Evolutionary conservation across 306 rosid genomes (phyloP), one percentile per base, ranked within the genome.

Genomic region (Lathyrus sativus): DNA sequence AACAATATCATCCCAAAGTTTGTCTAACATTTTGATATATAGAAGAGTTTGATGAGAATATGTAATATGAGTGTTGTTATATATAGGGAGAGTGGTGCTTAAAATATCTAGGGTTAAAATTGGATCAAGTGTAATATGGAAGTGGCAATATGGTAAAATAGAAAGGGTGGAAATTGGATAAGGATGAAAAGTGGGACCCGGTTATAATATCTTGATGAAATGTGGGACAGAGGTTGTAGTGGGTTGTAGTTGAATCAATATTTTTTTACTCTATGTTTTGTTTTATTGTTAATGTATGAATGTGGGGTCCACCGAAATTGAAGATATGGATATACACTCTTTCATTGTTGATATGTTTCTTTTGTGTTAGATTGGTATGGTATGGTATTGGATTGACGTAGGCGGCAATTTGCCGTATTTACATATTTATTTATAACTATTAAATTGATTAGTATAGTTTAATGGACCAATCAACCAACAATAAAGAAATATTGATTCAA

Each of bases 1-100:
- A 0, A 84, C 75, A 4, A 84, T 73, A 53, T 90, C 97, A 66
- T 90, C 99, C 99, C 99, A 95, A 2, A 95, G 84, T 79, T 85
- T 90, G 17, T 84, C 97, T n/a, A 95, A 85, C 79, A 90, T 69
- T 14, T 35, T 1, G 39, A 7, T 26, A 1, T 4, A 26, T 26
- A 35, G 2, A 35, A 1, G 39, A 33, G 37, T 33, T 35, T 60
- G 62, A 57, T 60, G 29, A n/a, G 9, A 60, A n/a, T 37, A 53
- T 24, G 14, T 42, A 12, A 35, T 33, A 49, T 4, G 28, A 3
- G 15, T 8, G 11, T 4, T 12, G 11, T 31, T 44, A 11, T 73
- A 70, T 79, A 83, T 76, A 85, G 38, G 73, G 39, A 63, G 33
- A 9, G 49, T 6, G 60, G 18, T 26, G 74, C 63, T 65, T 37